Percentiles rank a stretch among this genome's conserved stretches.
phyloP scores from a whole-genome alignment of 169 alveolate species.

The Eimeria tenella region DNA sequence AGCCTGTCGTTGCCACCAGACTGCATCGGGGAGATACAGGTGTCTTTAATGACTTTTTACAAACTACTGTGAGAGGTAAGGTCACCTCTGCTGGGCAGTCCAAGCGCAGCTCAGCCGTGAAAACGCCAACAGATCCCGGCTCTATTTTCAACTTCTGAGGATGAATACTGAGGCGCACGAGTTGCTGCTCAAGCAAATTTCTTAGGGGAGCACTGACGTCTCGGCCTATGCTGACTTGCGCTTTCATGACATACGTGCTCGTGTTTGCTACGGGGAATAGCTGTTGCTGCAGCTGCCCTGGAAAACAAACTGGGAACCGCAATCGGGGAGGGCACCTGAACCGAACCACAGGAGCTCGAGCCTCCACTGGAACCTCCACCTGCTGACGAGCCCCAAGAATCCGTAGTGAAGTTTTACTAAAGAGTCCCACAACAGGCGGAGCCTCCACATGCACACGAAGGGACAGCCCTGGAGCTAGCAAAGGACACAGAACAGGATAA shows the following conservation, averaged over 20 bases:
- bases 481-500: constrained; percentile 4
- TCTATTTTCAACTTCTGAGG: constrained; percentile 28
- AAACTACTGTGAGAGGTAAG: background rate
- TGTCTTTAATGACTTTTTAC: background rate
- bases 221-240: background rate
- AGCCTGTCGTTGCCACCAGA: background rate
- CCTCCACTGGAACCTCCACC: constrained; percentile 45
- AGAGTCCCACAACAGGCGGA: constrained; percentile 18
- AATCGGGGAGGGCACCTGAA: constrained; percentile 17
- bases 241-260: background rate
- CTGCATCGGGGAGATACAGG: constrained; percentile 49
- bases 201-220: background rate
- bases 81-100: constrained; percentile 4
- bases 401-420: background rate
- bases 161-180: constrained; percentile 7
- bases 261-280: constrained; percentile 21
- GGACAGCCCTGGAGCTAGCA: constrained; percentile 43
- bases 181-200: constrained; percentile 16
- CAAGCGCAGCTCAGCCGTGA: background rate
- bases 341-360: background rate
- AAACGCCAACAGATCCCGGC: background rate
- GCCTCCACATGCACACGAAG: constrained; percentile 39
- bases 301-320: background rate
- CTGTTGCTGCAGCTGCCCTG: constrained; percentile 52
- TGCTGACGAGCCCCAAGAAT: background rate